Evolutionary conservation across 768 basidiomycete species (phyloP).

Genomic region (Russula emetica): DNA sequence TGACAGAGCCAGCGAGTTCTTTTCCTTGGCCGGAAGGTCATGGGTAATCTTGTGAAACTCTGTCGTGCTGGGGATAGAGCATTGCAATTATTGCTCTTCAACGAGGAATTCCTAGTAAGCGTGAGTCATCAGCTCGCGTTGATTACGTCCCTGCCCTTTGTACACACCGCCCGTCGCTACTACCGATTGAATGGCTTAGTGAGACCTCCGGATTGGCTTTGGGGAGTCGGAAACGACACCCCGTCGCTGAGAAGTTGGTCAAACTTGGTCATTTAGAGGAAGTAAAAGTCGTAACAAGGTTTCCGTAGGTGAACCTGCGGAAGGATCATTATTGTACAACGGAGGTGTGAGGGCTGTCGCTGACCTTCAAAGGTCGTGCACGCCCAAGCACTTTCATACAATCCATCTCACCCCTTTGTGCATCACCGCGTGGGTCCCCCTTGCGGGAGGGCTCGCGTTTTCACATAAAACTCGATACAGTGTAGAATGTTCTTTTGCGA

Average conservation of each 20-base stretch:
- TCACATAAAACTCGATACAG: neutral
- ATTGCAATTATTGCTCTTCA: slow-evolving; percentile 91
- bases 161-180: slow-evolving; percentile 88
- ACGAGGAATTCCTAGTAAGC: slow-evolving; percentile 88
- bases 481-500: slow-evolving; percentile 12
- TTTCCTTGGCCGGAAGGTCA: slow-evolving; percentile 70
- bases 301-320: slow-evolving; percentile 80
- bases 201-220: slow-evolving; percentile 73
- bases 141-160: slow-evolving; percentile 90
- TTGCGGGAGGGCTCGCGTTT: neutral
- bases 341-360: slow-evolving; percentile 27
- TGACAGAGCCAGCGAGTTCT: slow-evolving; percentile 84
- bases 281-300: slow-evolving; percentile 76
- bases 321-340: slow-evolving; percentile 62
- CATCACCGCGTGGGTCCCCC: slow-evolving; percentile 31
- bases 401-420: slow-evolving; percentile 47
- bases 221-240: slow-evolving; percentile 34
- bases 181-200: slow-evolving; percentile 91
- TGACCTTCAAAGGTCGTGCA: slow-evolving; percentile 29
- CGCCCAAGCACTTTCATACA: slow-evolving; percentile 28
- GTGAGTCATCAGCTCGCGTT: slow-evolving; percentile 85
- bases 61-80: slow-evolving; percentile 83
- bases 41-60: slow-evolving; percentile 77
- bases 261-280: slow-evolving; percentile 29
- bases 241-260: slow-evolving; percentile 44